Conservation (phyloP, 495 filamentous ascomycete species). For the Aspergillus sclerotioniger region DNA sequence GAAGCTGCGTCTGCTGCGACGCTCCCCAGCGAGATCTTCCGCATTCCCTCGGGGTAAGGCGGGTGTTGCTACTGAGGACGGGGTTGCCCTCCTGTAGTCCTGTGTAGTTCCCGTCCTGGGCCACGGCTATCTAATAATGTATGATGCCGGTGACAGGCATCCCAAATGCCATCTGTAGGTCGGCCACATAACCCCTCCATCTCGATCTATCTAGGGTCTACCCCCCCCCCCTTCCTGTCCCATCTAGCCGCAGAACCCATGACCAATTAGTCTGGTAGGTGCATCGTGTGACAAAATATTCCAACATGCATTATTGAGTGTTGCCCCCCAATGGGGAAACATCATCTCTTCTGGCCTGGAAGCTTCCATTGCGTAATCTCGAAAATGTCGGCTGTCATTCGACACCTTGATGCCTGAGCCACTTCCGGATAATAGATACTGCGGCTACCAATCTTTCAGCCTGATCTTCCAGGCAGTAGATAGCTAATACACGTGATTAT, state of each 20-base stretch:
- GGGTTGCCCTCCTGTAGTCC: background rate
- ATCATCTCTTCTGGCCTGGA: constrained; percentile 4
- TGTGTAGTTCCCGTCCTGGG: too few relatives aligned
- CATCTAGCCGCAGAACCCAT: too few relatives aligned
- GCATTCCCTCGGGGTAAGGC: constrained; percentile 37
- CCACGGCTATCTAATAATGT: background rate
- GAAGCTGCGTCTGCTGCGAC: constrained; percentile 32
- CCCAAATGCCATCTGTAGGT: background rate
- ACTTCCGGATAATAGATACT: constrained; percentile 1
- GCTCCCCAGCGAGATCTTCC: constrained; percentile 43
- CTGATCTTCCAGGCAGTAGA: constrained; percentile 9
- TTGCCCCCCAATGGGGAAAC: background rate
- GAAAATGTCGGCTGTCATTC: constrained; percentile 16
- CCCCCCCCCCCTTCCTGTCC: too few relatives aligned
- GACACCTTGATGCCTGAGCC: constrained; percentile 9
- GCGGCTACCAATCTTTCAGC: background rate
- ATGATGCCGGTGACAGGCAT: too few relatives aligned
- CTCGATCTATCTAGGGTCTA: too few relatives aligned
- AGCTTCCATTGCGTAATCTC: constrained; percentile 25
- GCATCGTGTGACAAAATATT: too few relatives aligned
- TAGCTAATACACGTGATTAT: constrained; percentile 23
- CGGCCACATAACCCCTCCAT: background rate
- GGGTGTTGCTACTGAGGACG: constrained; percentile 13
- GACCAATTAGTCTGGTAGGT: too few relatives aligned
- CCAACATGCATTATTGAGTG: too few relatives aligned